phyloP scores from a whole-genome alignment of 176 grass and related monocot genomes.

The Raddia guianensis region DNA sequence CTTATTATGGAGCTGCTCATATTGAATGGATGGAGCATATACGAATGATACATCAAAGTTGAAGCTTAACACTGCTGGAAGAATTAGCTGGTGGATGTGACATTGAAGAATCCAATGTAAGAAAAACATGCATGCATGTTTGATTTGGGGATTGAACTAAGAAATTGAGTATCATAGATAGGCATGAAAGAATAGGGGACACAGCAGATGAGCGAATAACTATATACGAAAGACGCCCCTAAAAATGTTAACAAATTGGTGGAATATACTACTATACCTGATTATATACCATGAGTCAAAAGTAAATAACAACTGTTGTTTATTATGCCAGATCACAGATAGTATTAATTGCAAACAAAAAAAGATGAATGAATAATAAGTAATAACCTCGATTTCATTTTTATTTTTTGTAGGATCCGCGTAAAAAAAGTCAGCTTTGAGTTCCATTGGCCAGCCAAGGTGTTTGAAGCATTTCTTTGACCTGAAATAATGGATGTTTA shows the following conservation, averaged over 20 bases:
- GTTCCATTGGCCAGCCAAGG: conserved; percentile 70
- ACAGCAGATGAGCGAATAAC: not conserved
- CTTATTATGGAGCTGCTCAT: too few species aligned
- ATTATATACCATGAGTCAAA: not conserved
- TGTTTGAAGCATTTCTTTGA: conserved; percentile 81
- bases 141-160: too few species aligned
- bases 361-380: not conserved
- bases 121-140: too few species aligned
- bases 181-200: too few species aligned
- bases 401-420: not conserved
- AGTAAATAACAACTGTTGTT: not conserved
- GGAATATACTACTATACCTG: not conserved
- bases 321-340: not conserved
- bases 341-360: conserved; percentile 1
- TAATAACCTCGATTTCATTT: conserved; percentile 41
- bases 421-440: conserved; percentile 51
- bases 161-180: too few species aligned
- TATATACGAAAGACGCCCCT: not conserved
- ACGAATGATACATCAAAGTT: too few species aligned
- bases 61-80: too few species aligned
- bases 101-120: too few species aligned
- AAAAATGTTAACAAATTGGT: not conserved
- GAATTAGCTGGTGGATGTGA: too few species aligned
- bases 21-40: too few species aligned
- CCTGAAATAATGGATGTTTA: conserved; percentile 53